Evolutionary conservation across 805 yeast genomes (phyloP), one percentile per base, ranked within the genome.

Genomic region (Nakazawaea peltata): DNA sequence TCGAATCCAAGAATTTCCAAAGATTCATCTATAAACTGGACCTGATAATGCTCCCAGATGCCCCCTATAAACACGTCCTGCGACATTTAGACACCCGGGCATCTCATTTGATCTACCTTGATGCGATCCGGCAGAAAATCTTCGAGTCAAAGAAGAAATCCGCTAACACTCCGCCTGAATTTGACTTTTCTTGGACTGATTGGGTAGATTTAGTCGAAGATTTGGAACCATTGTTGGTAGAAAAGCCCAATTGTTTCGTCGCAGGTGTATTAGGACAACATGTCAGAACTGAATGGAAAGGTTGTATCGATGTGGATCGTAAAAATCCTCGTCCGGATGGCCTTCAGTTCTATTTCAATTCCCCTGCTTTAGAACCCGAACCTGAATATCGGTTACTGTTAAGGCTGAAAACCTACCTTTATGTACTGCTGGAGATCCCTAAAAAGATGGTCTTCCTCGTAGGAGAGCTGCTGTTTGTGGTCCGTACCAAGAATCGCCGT

Each of bases 131-230:
- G 28, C 48, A 50, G 25, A 56, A 54, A 31, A 49, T 42, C 37
- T 41, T 33, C 42, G 47, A 40, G 36, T 32, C 46, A 43, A 40
- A 47, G 41, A 18, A 44, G 17, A 36, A 47, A 24, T 36, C 62
- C 32, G 37, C 51, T 40, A 42, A 44, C n/a, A 36, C 42, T 3
- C 63, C 65, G 3, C 60, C 67, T 0, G 54, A 48, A 12, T 53
- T 61, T 31, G 57, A 51, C 22, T 71, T 73, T 51, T 70, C 70
- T 43, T 73, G 78, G 79, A 58, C 56, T 36, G 79, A 73, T 46
- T 72, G 77, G 69, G 61, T 63, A 4, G 76, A 71, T 41, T 54
- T 71, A 53, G n/a, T n/a, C n/a, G 56, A 64, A 5, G 53, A 56
- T 14, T 48, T 69, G 39, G 53, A 61, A 30, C 64, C 63, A 0